Conservation (phyloP, 495 filamentous ascomycete genomes). For the Acidomyces sp. region DNA sequence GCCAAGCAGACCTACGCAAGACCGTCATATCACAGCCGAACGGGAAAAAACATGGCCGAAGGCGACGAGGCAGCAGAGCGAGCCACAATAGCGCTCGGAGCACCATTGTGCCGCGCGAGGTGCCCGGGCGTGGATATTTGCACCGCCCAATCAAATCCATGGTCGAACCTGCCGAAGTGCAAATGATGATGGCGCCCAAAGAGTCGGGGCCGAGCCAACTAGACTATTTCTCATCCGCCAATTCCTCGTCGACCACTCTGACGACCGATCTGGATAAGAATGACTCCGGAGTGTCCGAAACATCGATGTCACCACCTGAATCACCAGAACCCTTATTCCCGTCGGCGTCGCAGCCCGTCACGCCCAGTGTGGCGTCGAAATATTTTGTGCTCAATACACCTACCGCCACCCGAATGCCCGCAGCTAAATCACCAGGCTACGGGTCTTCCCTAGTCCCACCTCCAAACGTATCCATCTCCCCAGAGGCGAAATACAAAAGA, state of each 20-base stretch:
- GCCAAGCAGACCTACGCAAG: slow-evolving; percentile 45
- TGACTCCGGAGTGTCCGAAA: slow-evolving; percentile 1
- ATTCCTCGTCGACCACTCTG: slow-evolving; percentile 8
- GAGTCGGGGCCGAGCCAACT: neutral
- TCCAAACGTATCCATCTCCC: slow-evolving; percentile 12
- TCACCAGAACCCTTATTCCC: slow-evolving; percentile 5
- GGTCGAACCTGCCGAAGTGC: neutral
- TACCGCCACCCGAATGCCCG: slow-evolving; percentile 1
- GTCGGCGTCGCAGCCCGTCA: slow-evolving; percentile 5
- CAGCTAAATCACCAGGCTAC: too few species aligned
- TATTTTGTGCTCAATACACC: slow-evolving; percentile 5
- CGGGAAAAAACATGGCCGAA: neutral
- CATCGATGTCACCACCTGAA: neutral
- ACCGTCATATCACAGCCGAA: slow-evolving; percentile 14
- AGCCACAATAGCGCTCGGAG: slow-evolving; percentile 4
- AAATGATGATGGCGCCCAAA: neutral
- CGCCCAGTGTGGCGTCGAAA: slow-evolving; percentile 4
- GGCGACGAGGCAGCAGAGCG: slow-evolving; percentile 6
- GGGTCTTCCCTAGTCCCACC: neutral
- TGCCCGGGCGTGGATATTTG: neutral
- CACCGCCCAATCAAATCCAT: slow-evolving; percentile 5
- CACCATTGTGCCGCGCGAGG: neutral
- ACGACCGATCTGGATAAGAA: slow-evolving; percentile 1
- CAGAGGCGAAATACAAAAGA: slow-evolving; percentile 23
- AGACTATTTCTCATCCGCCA: slow-evolving; percentile 6